These are phyloP conservation scores for Taphrina wiesneri DNA, from an alignment of 1,139 yeast species.

Conservation along the genomic window DNA sequence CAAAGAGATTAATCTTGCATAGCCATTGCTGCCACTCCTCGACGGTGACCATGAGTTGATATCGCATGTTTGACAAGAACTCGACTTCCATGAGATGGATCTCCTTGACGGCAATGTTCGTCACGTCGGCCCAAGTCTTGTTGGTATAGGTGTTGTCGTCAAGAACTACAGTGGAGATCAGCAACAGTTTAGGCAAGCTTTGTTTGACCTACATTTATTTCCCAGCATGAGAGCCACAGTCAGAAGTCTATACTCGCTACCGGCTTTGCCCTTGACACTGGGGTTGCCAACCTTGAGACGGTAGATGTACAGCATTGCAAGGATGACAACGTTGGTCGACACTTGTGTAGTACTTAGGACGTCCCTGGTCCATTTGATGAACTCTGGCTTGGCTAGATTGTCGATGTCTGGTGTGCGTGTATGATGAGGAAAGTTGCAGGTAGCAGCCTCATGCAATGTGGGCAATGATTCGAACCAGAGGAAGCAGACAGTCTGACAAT, in stretches of 20 bases:
- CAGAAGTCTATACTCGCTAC: slow-evolving; percentile 59
- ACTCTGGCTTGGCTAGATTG: slow-evolving; percentile 21
- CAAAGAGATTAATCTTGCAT: slow-evolving; percentile 18
- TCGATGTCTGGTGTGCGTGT: slow-evolving; percentile 18
- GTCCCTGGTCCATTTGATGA: slow-evolving; percentile 32
- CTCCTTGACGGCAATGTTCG: slow-evolving; percentile 62
- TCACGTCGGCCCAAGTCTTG: slow-evolving; percentile 89
- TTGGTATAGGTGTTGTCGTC: slow-evolving; percentile 94
- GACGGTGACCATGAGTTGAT: slow-evolving; percentile 41
- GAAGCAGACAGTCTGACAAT: slow-evolving; percentile 27
- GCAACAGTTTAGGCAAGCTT: neutral
- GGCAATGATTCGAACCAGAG: slow-evolving; percentile 34
- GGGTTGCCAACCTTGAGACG: slow-evolving; percentile 44
- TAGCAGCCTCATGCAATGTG: slow-evolving; percentile 32
- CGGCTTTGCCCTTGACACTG: slow-evolving; percentile 45
- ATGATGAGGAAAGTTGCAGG: slow-evolving; percentile 21
- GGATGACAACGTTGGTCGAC: slow-evolving; percentile 46
- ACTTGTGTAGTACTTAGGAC: slow-evolving; percentile 45
- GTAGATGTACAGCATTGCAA: slow-evolving; percentile 46
- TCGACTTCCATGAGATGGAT: slow-evolving; percentile 66
- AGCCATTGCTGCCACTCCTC: slow-evolving; percentile 34
- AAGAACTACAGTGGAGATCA: slow-evolving; percentile 49
- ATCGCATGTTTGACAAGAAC: slow-evolving; percentile 45
- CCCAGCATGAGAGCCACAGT: slow-evolving; percentile 74
- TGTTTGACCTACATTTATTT: slow-evolving; percentile 56